phyloP scores from a whole-genome alignment of 768 basidiomycete genomes.

The Rhizopogon vesiculosus region DNA sequence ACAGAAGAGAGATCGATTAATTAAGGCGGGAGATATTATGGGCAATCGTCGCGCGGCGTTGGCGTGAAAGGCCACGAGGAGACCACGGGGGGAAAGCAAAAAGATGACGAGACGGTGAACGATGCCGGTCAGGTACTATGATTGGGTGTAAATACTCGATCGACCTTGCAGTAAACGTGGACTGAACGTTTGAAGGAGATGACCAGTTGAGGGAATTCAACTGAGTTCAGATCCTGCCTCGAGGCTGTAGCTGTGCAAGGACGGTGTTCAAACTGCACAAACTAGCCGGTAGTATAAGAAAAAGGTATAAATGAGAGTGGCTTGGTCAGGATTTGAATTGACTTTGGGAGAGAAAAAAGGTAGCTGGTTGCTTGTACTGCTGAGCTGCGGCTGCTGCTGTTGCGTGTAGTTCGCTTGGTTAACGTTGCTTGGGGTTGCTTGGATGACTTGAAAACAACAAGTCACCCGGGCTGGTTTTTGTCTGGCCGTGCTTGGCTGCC shows the following conservation, averaged over 20 bases:
- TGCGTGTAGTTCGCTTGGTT: not conserved
- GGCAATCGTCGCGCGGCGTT: conserved; percentile 25
- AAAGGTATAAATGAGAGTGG: conserved; percentile 13
- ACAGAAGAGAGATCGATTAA: conserved; percentile 21
- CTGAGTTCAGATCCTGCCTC: not conserved
- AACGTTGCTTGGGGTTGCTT: not conserved
- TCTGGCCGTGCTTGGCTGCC: not conserved
- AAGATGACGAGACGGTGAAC: not conserved
- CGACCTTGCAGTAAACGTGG: too few relatives aligned
- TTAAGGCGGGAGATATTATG: conserved; percentile 26
- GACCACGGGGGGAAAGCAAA: not conserved
- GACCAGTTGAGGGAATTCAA: not conserved
- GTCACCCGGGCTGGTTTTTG: not conserved
- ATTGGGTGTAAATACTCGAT: too few relatives aligned
- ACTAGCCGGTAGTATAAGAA: not conserved
- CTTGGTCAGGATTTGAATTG: conserved; percentile 8
- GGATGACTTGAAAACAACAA: not conserved
- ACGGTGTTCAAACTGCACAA: too few relatives aligned
- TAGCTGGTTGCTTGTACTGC: too few relatives aligned
- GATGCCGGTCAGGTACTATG: not conserved
- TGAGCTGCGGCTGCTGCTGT: not conserved
- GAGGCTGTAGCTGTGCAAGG: too few relatives aligned
- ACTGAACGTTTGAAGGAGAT: too few relatives aligned
- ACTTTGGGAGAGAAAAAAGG: conserved; percentile 13
- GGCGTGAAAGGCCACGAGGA: conserved; percentile 31